A percentile compares a stretch with the other conserved stretches of the same genome.
phyloP scores from a whole-genome alignment of 805 yeast species.

The Kregervanrija pseudodelftensis region DNA sequence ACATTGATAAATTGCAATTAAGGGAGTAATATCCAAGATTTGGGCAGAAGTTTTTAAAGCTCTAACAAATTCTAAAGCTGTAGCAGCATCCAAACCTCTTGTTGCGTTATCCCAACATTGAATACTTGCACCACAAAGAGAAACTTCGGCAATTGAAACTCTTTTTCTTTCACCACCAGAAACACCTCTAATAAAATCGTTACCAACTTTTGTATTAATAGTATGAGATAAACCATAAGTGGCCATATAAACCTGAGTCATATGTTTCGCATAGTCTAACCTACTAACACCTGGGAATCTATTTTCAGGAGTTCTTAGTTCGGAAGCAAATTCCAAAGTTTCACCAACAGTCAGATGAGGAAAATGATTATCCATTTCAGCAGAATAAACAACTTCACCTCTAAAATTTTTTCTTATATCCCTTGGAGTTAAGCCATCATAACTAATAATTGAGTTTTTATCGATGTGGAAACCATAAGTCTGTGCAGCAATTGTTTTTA shows the following conservation, averaged over 20 bases:
- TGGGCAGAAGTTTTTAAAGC: conserved; percentile 52
- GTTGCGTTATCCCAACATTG: conserved; percentile 67
- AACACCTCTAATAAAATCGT: conserved; percentile 56
- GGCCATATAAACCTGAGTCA: conserved; percentile 37
- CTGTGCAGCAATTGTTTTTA: conserved; percentile 52
- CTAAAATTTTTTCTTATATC: conserved; percentile 48
- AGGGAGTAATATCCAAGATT: conserved; percentile 40
- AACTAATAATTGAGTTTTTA: conserved; percentile 38
- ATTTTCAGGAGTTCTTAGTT: conserved; percentile 53
- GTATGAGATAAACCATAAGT: conserved; percentile 38
- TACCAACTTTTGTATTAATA: conserved; percentile 52
- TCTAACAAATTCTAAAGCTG: conserved; percentile 56
- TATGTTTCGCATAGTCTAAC: conserved; percentile 44
- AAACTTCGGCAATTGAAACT: conserved; percentile 55
- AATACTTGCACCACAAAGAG: conserved; percentile 30
- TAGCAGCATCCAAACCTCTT: conserved; percentile 66
- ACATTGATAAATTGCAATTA: conserved; percentile 44
- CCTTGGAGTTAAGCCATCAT: conserved; percentile 46
- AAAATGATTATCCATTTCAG: conserved; percentile 62
- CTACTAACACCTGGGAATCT: conserved; percentile 55
- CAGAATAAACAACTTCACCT: conserved; percentile 66
- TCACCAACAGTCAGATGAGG: conserved; percentile 63
- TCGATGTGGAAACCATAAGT: conserved; percentile 53
- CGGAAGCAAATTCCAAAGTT: conserved; percentile 58
- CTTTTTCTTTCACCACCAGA: conserved; percentile 66